Evolutionary conservation across 345 rosid genomes (phyloP).

Genomic region (Diplotaxis tenuifolia): DNA sequence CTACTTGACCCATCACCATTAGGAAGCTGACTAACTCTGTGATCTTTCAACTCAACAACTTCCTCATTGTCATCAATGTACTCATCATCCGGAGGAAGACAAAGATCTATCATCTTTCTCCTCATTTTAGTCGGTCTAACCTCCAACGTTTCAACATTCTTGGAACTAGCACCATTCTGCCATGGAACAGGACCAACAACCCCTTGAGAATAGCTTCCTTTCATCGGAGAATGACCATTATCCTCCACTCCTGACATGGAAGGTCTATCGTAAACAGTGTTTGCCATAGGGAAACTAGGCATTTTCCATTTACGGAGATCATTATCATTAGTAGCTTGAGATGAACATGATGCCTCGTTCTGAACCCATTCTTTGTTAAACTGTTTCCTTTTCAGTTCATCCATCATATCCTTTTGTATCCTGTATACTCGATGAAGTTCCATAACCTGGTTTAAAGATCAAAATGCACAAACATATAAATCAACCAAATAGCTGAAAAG

Average conservation of each 20-base stretch:
- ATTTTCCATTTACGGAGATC: constrained; percentile 59
- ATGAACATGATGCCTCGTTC: constrained; percentile 37
- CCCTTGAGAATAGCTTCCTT: constrained; percentile 40
- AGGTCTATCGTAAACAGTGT: constrained; percentile 51
- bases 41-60: constrained; percentile 34
- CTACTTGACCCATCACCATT: constrained; percentile 39
- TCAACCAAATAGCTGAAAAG: not conserved
- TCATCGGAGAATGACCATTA: constrained; percentile 42
- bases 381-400: constrained; percentile 56
- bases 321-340: constrained; percentile 35
- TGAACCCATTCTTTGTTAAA: constrained; percentile 29
- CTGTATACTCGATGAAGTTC: constrained; percentile 79
- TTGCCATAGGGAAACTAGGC: constrained; percentile 55
- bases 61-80: constrained; percentile 46
- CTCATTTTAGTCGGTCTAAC: constrained; percentile 39
- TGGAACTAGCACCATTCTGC: constrained; percentile 36
- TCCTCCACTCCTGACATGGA: constrained; percentile 43
- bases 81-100: constrained; percentile 60
- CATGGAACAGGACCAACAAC: constrained; percentile 30
- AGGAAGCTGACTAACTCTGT: constrained; percentile 37
- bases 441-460: constrained; percentile 24
- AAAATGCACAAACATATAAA: not conserved
- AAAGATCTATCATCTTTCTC: constrained; percentile 58
- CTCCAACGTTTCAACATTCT: constrained; percentile 39
- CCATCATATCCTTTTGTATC: constrained; percentile 72